Percentiles rank a stretch among this genome's conserved stretches.
These are phyloP conservation scores for Athelia sp. DNA, from an alignment of 1,284 basidiomycete genomes.

Conservation along the genomic window DNA sequence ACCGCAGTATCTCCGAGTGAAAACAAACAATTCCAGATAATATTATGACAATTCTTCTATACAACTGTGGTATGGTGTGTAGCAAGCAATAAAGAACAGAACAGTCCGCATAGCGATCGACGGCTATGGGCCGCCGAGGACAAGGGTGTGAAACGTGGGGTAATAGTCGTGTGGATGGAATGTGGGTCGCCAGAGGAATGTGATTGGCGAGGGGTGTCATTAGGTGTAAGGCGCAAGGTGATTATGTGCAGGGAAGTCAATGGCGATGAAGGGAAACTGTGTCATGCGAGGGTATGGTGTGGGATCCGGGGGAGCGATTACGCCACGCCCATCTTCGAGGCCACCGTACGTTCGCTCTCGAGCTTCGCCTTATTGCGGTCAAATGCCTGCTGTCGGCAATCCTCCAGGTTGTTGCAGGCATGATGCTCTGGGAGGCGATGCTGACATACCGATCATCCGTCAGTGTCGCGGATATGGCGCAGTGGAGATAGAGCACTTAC, in stretches of 20 bases:
- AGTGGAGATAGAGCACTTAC: conserved; percentile 42
- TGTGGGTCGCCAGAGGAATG: too few species aligned
- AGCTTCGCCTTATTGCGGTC: conserved; percentile 81
- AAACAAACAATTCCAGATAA: too few species aligned
- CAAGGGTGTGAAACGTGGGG: not conserved
- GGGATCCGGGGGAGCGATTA: conserved; percentile 32
- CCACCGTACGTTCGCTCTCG: conserved; percentile 82
- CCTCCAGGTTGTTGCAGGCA: conserved; percentile 71
- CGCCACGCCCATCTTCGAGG: conserved; percentile 77
- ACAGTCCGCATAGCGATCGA: too few species aligned
- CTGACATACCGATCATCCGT: conserved; percentile 31
- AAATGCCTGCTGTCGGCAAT: conserved; percentile 80
- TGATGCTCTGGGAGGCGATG: conserved; percentile 84
- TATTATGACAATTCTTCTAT: too few species aligned
- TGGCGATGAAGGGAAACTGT: conserved; percentile 1
- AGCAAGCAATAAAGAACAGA: too few species aligned
- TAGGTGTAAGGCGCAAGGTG: conserved; percentile 1
- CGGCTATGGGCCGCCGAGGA: not conserved
- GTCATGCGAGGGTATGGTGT: conserved; percentile 7
- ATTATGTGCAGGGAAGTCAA: conserved; percentile 6
- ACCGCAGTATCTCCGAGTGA: too few species aligned
- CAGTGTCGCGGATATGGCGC: conserved; percentile 10
- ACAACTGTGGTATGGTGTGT: too few species aligned
- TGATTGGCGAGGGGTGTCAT: not conserved
- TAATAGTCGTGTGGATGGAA: too few species aligned